These are phyloP conservation scores for Pythium dissotocum DNA, from an alignment of 352 stramenopile genomes.

Conservation along the genomic window DNA sequence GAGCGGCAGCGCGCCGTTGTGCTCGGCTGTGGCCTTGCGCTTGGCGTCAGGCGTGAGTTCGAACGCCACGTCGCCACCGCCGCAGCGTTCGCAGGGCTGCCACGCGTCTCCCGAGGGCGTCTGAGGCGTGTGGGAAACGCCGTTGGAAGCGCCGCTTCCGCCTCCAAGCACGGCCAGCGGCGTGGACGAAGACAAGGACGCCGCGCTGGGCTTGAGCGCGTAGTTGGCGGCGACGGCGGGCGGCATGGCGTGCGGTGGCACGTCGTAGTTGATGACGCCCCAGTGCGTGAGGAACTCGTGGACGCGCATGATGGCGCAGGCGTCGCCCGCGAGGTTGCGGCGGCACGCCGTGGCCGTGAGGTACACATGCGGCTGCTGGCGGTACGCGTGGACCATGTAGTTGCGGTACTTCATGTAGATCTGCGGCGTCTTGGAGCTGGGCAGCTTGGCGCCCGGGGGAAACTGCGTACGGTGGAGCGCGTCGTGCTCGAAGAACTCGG, in stretches of 20 bases:
- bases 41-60: slow-evolving; percentile 64
- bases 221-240: slow-evolving; percentile 62
- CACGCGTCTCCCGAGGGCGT: background rate
- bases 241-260: slow-evolving; percentile 69
- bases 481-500: slow-evolving; percentile 71
- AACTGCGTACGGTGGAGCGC: slow-evolving; percentile 26
- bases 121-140: background rate
- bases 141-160: background rate
- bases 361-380: slow-evolving; percentile 78
- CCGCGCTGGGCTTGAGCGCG: slow-evolving; percentile 30
- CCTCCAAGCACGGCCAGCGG: slow-evolving; percentile 3
- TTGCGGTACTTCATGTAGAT: slow-evolving; percentile 88
- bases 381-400: slow-evolving; percentile 84
- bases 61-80: slow-evolving; percentile 41
- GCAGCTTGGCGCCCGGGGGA: slow-evolving; percentile 22
- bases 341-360: slow-evolving; percentile 82
- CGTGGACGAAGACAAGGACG: background rate
- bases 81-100: slow-evolving; percentile 58
- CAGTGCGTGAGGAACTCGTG: slow-evolving; percentile 87
- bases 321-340: slow-evolving; percentile 77
- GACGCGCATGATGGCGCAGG: slow-evolving; percentile 80
- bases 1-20: slow-evolving; percentile 47
- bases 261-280: slow-evolving; percentile 87
- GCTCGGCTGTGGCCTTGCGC: slow-evolving; percentile 36
- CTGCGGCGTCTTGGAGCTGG: slow-evolving; percentile 51